Percentiles rank a stretch among this genome's conserved stretches.
phyloP scores from a whole-genome alignment of 495 filamentous ascomycete species.

The Annulohypoxylon bovei region DNA sequence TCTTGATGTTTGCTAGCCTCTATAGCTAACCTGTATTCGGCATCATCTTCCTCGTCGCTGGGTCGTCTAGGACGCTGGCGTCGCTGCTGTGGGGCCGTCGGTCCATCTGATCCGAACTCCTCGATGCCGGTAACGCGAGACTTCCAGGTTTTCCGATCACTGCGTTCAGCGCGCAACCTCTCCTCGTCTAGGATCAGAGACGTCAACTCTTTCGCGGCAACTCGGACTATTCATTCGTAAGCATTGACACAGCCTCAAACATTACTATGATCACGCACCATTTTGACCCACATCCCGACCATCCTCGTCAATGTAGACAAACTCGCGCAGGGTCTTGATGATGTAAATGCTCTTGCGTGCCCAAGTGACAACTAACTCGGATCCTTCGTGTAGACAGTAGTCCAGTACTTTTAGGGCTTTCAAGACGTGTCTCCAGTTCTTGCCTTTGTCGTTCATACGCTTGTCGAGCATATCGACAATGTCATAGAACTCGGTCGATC shows the following conservation, averaged over 20 bases:
- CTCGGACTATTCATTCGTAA: conserved; percentile 72
- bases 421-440: conserved; percentile 99
- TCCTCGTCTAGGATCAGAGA: conserved; percentile 96
- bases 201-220: conserved; percentile 96
- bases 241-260: conserved; percentile 2
- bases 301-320: conserved; percentile 95
- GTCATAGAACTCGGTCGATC: conserved; percentile 97
- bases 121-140: conserved; percentile 93
- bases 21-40: conserved; percentile 90
- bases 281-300: conserved; percentile 94
- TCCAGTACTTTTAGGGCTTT: conserved; percentile 98
- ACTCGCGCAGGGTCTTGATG: conserved; percentile 97
- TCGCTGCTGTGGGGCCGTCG: conserved; percentile 45
- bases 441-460: conserved; percentile 98
- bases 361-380: conserved; percentile 97
- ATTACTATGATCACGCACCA: conserved; percentile 59
- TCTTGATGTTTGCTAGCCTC: conserved; percentile 97
- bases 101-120: conserved; percentile 67
- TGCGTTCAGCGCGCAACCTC: conserved; percentile 87
- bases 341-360: conserved; percentile 97
- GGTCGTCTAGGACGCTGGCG: conserved; percentile 56
- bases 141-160: conserved; percentile 95
- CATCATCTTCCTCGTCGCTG: conserved; percentile 81
- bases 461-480: conserved; percentile 99
- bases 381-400: conserved; percentile 98